phyloP scores from a whole-genome alignment of 306 rosid genomes.

The Pterocarpus macrocarpus region DNA sequence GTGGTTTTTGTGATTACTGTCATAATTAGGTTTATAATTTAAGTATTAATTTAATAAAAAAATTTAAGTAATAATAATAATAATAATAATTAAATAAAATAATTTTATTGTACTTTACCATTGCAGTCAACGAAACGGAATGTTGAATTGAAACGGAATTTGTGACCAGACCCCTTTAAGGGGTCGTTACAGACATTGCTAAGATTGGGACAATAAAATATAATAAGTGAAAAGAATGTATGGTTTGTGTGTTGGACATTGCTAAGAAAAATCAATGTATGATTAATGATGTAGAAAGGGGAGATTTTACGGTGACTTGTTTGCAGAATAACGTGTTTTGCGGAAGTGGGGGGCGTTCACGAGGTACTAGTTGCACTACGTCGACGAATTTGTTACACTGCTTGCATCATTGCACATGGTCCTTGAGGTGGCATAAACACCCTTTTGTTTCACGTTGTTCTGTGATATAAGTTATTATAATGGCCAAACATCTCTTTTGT shows the following conservation, averaged over 20 bases:
- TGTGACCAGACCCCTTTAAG: not conserved
- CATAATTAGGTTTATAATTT: not conserved
- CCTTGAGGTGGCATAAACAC: slow-evolving; percentile 1
- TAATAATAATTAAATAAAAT: not conserved
- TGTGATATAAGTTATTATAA: not conserved
- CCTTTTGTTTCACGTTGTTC: slow-evolving; percentile 26
- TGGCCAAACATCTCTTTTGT: not conserved
- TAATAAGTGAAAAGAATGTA: not conserved
- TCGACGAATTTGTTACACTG: not conserved
- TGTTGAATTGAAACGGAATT: not conserved
- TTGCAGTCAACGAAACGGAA: not conserved
- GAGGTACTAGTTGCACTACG: not conserved
- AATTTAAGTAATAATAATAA: too few species aligned
- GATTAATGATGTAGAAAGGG: not conserved
- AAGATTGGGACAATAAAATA: not conserved
- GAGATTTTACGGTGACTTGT: not conserved
- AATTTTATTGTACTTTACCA: not conserved
- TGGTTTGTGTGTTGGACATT: not conserved
- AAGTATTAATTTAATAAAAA: too few species aligned
- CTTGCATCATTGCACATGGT: slow-evolving; percentile 32
- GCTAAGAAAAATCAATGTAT: not conserved
- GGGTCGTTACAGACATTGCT: not conserved
- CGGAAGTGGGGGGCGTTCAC: not conserved
- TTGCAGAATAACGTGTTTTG: slow-evolving; percentile 24
- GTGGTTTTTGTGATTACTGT: not conserved